Percentiles rank a stretch among this genome's conserved stretches.
Evolutionary conservation across 2,329 filamentous ascomycete genomes (phyloP).

Genomic region (Ophiocordyceps robertsii): DNA sequence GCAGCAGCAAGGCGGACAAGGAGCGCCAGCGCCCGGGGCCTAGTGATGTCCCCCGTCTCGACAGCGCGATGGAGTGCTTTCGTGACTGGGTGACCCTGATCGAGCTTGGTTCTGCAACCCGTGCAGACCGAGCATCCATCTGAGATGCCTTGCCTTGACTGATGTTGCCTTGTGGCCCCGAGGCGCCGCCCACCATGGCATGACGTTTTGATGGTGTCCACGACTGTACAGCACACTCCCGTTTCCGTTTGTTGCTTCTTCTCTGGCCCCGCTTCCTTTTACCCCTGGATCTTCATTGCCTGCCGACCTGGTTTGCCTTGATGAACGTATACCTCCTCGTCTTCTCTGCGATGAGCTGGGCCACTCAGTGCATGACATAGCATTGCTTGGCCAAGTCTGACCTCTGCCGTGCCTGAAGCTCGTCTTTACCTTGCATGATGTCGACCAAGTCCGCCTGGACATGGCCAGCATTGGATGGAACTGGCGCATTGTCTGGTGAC

Average conservation of each 20-base stretch:
- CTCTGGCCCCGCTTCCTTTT: constrained; percentile 6
- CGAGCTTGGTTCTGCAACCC: constrained; percentile 8
- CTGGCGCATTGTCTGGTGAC: background rate
- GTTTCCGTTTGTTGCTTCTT: background rate
- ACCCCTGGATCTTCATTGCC: background rate
- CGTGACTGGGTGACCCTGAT: constrained; percentile 21
- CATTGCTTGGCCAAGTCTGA: background rate
- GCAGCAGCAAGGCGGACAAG: constrained; percentile 24
- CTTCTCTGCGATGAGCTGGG: constrained; percentile 1
- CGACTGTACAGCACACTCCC: constrained; percentile 17
- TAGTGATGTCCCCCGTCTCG: constrained; percentile 15
- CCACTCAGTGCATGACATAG: background rate
- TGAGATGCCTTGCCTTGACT: constrained; percentile 21
- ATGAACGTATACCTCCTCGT: constrained; percentile 7
- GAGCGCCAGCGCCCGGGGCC: constrained; percentile 21
- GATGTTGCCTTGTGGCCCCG: constrained; percentile 14
- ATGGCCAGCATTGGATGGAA: background rate
- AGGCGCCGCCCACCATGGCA: constrained; percentile 9
- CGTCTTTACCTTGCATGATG: background rate
- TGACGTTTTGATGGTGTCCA: constrained; percentile 15
- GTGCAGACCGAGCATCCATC: constrained; percentile 5
- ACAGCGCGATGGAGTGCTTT: constrained; percentile 7
- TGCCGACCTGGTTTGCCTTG: constrained; percentile 5
- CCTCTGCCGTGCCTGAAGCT: background rate
- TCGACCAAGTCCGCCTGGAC: background rate